Conservation (phyloP, 192 early-diverging fungal genomes). For the Dispira simplex region DNA sequence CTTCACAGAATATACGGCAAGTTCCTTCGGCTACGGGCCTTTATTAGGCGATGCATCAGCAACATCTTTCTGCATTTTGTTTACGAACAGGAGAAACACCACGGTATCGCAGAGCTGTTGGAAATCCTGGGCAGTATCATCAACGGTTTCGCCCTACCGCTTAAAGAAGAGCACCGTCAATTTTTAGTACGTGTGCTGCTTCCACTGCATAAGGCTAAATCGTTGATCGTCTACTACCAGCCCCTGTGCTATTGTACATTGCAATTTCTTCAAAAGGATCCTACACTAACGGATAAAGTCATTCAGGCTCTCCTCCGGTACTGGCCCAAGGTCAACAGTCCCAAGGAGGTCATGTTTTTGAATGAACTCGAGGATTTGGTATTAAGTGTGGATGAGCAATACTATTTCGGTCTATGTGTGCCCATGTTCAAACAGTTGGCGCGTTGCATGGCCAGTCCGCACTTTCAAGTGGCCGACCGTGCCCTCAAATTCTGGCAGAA, state of each 20-base stretch:
- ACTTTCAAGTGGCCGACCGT: constrained; percentile 98
- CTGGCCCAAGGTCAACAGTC: constrained; percentile 99
- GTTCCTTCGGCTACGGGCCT: constrained; percentile 90
- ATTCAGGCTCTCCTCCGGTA: constrained; percentile 77
- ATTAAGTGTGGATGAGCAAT: constrained; percentile 83
- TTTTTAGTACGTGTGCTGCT: constrained; percentile 88
- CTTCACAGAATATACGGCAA: constrained; percentile 98
- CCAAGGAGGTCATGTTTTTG: constrained; percentile 99
- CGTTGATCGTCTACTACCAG: constrained; percentile 88
- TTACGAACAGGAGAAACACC: constrained; percentile 93
- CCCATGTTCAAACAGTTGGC: constrained; percentile 90
- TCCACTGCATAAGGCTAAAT: constrained; percentile 92
- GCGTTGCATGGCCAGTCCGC: constrained; percentile 83
- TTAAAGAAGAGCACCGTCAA: constrained; percentile 98
- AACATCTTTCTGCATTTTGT: constrained; percentile 97
- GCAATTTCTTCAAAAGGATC: constrained; percentile 98
- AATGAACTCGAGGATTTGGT: constrained; percentile 96
- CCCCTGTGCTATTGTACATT: constrained; percentile 98
- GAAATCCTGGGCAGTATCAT: constrained; percentile 99
- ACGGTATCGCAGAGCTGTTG: constrained; percentile 94
- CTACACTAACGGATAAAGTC: constrained; percentile 77
- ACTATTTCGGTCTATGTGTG: constrained; percentile 80
- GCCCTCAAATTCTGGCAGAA: constrained; percentile 99
- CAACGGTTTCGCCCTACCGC: constrained; percentile 96
- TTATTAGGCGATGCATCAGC: constrained; percentile 95